phyloP scores from a whole-genome alignment of 352 stramenopile species.

The Paralagenidium karlingii region DNA sequence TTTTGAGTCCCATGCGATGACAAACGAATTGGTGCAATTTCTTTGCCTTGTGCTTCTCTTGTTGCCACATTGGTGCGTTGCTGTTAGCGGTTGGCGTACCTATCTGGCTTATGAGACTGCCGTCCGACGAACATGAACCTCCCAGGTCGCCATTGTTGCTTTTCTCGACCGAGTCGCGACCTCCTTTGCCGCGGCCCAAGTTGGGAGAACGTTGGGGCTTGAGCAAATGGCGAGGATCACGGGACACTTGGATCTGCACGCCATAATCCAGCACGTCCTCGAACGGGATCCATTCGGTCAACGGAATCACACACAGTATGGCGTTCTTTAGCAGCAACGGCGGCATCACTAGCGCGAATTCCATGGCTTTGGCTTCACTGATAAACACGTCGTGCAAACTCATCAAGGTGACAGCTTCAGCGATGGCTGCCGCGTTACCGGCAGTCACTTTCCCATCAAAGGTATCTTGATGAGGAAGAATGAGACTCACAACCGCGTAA shows the following conservation, averaged over 20 bases:
- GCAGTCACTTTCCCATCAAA: no score
- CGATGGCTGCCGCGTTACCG: no score
- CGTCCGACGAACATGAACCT: no score
- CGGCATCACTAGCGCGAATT: slow-evolving; percentile 19
- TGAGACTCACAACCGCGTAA: no score
- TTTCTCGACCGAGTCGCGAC: no score
- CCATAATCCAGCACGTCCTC: slow-evolving; percentile 52
- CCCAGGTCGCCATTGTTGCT: no score
- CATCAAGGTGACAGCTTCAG: no score
- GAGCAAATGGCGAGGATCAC: slow-evolving; percentile 4
- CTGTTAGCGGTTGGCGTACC: no score
- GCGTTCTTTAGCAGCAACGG: slow-evolving; percentile 23
- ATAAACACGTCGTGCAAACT: slow-evolving; percentile 28
- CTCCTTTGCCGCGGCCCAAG: no score
- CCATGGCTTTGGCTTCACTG: slow-evolving; percentile 33
- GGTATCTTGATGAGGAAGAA: no score
- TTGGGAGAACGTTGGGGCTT: no score
- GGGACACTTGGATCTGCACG: slow-evolving; percentile 53
- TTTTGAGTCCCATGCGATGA: slow-evolving; percentile 24
- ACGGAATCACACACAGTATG: slow-evolving; percentile 43
- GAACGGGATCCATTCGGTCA: slow-evolving; percentile 27
- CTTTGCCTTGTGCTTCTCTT: slow-evolving; percentile 34
- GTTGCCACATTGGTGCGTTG: slow-evolving; percentile 28
- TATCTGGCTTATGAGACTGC: no score
- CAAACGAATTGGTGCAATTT: slow-evolving; percentile 53